phyloP scores from a whole-genome alignment of 2,329 filamentous ascomycete genomes.

The Talaromyces rugulosus region DNA sequence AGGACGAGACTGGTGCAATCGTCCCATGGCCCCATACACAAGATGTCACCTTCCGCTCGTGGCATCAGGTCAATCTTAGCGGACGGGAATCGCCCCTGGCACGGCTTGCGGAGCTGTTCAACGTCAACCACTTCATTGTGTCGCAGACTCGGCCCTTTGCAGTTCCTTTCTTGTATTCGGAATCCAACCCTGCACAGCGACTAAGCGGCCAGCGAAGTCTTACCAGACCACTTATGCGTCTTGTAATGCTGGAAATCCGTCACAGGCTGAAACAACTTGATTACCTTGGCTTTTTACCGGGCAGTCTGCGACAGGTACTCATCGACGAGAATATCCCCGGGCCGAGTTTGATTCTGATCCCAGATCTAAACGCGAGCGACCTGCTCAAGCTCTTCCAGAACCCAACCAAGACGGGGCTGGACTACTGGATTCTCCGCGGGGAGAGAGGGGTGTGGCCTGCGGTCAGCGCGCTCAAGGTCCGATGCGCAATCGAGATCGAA shows the following conservation, averaged over 20 bases:
- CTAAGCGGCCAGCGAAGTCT: constrained; percentile 56
- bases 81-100: constrained; percentile 65
- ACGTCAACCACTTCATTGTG: constrained; percentile 92
- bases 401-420: constrained; percentile 68
- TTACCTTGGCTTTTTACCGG: constrained; percentile 67
- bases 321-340: constrained; percentile 80
- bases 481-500: constrained; percentile 83
- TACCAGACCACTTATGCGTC: constrained; percentile 53
- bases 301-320: constrained; percentile 67
- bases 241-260: constrained; percentile 71
- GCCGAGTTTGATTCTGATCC: constrained; percentile 74
- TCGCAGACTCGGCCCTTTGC: constrained; percentile 88
- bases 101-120: constrained; percentile 77
- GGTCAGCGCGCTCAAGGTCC: constrained; percentile 72
- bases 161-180: constrained; percentile 76
- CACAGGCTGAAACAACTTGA: constrained; percentile 80
- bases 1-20: constrained; percentile 68
- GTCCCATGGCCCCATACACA: constrained; percentile 65
- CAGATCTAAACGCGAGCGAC: constrained; percentile 68
- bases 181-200: constrained; percentile 67
- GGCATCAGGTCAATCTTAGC: constrained; percentile 61
- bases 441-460: constrained; percentile 91
- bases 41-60: constrained; percentile 63
- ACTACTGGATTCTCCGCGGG: constrained; percentile 80
- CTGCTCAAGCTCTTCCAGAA: constrained; percentile 78